phyloP scores from a whole-genome alignment of 1,139 yeast species.

The Debaryomyces sp. region DNA sequence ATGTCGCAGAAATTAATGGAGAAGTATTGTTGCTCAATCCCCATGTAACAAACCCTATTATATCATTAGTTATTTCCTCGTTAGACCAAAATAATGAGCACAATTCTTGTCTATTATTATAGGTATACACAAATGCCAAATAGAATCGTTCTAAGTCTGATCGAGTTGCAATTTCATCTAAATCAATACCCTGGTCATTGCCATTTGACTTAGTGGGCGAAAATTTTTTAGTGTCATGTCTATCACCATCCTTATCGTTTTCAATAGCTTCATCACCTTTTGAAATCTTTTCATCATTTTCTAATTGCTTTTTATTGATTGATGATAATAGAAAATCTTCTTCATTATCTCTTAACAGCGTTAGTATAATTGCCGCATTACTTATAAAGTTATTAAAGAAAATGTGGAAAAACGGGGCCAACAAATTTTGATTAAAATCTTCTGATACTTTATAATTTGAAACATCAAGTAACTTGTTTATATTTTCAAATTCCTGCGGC shows the following conservation, averaged over 20 bases:
- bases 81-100: constrained; percentile 74
- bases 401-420: constrained; percentile 49
- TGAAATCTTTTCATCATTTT: constrained; percentile 12
- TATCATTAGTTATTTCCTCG: constrained; percentile 43
- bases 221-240: constrained; percentile 5
- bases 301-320: constrained; percentile 34
- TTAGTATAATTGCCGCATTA: constrained; percentile 77
- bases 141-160: constrained; percentile 90
- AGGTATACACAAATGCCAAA: constrained; percentile 72
- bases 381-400: constrained; percentile 66
- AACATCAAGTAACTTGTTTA: constrained; percentile 25
- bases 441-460: constrained; percentile 23
- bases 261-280: constrained; percentile 2
- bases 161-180: constrained; percentile 63
- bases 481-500: constrained; percentile 26
- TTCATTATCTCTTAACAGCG: constrained; percentile 80
- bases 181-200: constrained; percentile 28
- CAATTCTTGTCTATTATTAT: constrained; percentile 59
- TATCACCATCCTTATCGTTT: constrained; percentile 11
- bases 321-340: constrained; percentile 75
- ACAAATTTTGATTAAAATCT: constrained; percentile 30
- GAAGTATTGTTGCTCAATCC: constrained; percentile 80
- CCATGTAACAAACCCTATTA: constrained; percentile 83
- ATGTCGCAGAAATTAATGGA: constrained; percentile 81
- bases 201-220: background rate